A percentile compares a stretch with the other conserved stretches of the same genome.
Conservation (phyloP, 2,329 filamentous ascomycete genomes). For the Clarireedia hainanense region DNA sequence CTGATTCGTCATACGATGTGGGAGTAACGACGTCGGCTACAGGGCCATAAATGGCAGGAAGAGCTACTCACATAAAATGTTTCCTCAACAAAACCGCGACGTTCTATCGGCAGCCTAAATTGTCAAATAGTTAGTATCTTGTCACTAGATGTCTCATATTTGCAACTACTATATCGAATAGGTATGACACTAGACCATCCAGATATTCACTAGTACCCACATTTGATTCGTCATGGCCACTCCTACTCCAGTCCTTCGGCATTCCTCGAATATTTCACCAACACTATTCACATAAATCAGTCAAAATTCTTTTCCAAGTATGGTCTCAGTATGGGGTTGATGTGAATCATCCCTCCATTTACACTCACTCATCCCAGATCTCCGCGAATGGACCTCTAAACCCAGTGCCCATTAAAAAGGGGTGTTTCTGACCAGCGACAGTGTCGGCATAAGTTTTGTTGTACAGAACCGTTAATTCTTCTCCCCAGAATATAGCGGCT, state of each 20-base stretch:
- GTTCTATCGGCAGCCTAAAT: conserved; percentile 52
- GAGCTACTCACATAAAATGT: conserved; percentile 50
- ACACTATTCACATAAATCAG: conserved; percentile 31
- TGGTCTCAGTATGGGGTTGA: too few relatives aligned
- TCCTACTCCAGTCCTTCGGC: conserved; percentile 61
- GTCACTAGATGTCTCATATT: neutral
- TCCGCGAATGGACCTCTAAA: conserved; percentile 55
- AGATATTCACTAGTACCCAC: neutral
- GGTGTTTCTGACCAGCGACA: conserved; percentile 70
- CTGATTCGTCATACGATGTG: neutral
- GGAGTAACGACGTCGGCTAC: neutral
- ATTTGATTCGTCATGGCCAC: conserved; percentile 76
- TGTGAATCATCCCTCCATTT: neutral
- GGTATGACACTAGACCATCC: neutral
- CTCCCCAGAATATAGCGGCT: conserved; percentile 70
- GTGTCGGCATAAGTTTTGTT: conserved; percentile 63
- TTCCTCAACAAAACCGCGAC: conserved; percentile 62
- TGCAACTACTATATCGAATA: neutral
- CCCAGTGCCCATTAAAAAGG: conserved; percentile 50
- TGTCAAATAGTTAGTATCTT: neutral
- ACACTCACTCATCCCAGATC: conserved; percentile 53
- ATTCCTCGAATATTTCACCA: conserved; percentile 58
- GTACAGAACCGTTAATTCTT: conserved; percentile 56
- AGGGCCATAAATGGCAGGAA: neutral
- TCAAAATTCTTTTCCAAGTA: neutral